These are phyloP conservation scores for Furcasterigmium furcatum DNA, from an alignment of 2,329 filamentous ascomycete species.

Conservation along the genomic window DNA sequence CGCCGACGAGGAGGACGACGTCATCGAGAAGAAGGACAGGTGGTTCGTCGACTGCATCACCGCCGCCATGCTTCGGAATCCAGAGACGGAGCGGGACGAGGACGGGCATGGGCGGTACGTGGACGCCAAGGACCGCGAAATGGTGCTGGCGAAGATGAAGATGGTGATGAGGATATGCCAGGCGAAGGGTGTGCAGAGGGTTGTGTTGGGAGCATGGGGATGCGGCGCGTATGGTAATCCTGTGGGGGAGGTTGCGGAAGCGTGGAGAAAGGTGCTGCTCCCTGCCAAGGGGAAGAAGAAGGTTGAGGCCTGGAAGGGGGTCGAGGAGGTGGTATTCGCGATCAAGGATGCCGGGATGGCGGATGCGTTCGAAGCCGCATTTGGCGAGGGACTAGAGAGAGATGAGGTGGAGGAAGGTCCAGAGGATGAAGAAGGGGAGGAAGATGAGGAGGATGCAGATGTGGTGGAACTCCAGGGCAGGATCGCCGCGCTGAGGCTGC, in stretches of 20 bases:
- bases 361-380: constrained; percentile 44
- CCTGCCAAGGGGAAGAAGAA: constrained; percentile 13
- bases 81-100: constrained; percentile 41
- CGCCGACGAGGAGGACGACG: constrained; percentile 26
- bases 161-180: constrained; percentile 51
- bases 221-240: constrained; percentile 64
- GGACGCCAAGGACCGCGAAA: constrained; percentile 44
- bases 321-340: constrained; percentile 56
- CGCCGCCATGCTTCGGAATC: constrained; percentile 56
- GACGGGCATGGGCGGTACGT: constrained; percentile 31
- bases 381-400: constrained; percentile 34
- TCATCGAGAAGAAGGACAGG: constrained; percentile 41
- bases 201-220: constrained; percentile 63
- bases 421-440: constrained; percentile 11
- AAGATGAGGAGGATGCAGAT: constrained; percentile 6
- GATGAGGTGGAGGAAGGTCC: constrained; percentile 17
- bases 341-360: constrained; percentile 51
- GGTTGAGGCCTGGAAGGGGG: constrained; percentile 31
- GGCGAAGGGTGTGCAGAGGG: constrained; percentile 36
- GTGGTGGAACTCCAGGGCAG: constrained; percentile 20
- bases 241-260: constrained; percentile 51
- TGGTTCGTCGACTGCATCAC: constrained; percentile 58
- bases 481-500: constrained; percentile 21
- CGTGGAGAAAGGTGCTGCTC: constrained; percentile 39
- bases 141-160: constrained; percentile 52